Evolutionary conservation across 1,284 basidiomycete genomes (phyloP).

Genomic region (Leccinum proliferum): DNA sequence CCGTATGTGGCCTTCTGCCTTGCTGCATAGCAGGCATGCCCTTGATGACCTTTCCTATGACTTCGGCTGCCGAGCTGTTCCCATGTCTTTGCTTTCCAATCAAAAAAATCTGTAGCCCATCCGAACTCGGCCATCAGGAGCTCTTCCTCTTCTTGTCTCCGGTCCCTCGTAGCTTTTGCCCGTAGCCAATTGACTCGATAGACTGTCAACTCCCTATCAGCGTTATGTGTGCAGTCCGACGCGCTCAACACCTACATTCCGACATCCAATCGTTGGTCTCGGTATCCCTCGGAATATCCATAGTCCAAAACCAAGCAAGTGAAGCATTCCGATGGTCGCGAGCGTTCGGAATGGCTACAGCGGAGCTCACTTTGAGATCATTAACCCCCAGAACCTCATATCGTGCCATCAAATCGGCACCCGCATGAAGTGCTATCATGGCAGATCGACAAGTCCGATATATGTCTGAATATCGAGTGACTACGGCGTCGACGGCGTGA

Average conservation of each 20-base stretch:
- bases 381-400: background rate
- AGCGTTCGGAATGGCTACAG: background rate
- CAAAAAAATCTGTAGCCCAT: background rate
- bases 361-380: background rate
- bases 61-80: background rate
- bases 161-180: background rate
- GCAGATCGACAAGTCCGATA: background rate
- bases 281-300: background rate
- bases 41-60: background rate
- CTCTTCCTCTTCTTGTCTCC: background rate
- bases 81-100: background rate
- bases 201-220: background rate
- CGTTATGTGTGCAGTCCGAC: background rate
- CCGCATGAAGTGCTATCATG: background rate
- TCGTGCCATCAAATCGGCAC: background rate
- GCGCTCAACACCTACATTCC: background rate
- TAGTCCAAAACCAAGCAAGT: slow-evolving; percentile 3
- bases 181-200: slow-evolving; percentile 1
- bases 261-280: slow-evolving; percentile 1
- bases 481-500: background rate
- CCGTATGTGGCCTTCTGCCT: background rate
- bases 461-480: background rate
- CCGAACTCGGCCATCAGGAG: background rate
- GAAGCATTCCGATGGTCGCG: background rate
- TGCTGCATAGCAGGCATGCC: background rate